Percentiles rank a stretch among this genome's conserved stretches.
phyloP scores from a whole-genome alignment of 208 protist species.

The Kentomonas sorsogonicus region DNA sequence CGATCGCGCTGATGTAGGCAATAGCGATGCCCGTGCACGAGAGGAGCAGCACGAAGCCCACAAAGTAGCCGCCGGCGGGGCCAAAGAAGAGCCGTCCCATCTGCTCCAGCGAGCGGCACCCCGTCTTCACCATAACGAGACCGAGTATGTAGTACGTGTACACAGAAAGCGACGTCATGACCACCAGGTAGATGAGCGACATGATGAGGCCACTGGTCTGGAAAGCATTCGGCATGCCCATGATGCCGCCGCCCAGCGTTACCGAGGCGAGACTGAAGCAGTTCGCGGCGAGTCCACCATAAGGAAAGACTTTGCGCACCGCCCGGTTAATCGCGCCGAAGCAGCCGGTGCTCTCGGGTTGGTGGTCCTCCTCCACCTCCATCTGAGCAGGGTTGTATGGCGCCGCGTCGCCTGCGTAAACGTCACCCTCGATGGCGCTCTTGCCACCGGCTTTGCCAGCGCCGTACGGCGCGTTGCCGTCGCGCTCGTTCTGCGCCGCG shows the following conservation, averaged over 20 bases:
- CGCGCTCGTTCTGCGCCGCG: too few species aligned
- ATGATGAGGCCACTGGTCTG: constrained; percentile 45
- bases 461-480: too few species aligned
- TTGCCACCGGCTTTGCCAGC: too few species aligned
- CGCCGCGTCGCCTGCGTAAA: too few species aligned
- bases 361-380: too few species aligned
- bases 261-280: constrained; percentile 53
- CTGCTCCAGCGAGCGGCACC: constrained; percentile 46
- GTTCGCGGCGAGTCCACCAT: constrained; percentile 39
- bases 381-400: too few species aligned
- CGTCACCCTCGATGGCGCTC: too few species aligned
- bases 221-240: constrained; percentile 53
- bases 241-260: constrained; percentile 57
- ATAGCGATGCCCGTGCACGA: constrained; percentile 54
- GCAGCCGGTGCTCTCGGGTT: too few species aligned
- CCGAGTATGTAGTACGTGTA: constrained; percentile 55
- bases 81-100: constrained; percentile 46
- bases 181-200: constrained; percentile 52
- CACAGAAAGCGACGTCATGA: constrained; percentile 41
- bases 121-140: constrained; percentile 45
- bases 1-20: constrained; percentile 45
- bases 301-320: constrained; percentile 27
- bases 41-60: constrained; percentile 38
- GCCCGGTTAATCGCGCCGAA: too few species aligned
- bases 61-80: constrained; percentile 35